Conservation (phyloP, 192 early-diverging fungal species). For the Podila minutissima region DNA sequence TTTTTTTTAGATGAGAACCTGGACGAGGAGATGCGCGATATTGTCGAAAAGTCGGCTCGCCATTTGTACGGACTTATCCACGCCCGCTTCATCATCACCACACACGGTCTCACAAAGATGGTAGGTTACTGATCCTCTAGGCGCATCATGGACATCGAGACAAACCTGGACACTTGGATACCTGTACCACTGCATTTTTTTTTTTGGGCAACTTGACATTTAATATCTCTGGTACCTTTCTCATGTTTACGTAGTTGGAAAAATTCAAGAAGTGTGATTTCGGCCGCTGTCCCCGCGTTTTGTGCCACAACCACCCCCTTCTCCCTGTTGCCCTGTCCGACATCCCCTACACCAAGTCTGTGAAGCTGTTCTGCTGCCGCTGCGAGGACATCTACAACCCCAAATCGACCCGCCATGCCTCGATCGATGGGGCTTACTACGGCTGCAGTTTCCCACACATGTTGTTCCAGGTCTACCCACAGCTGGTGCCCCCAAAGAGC, state of each 20-base stretch:
- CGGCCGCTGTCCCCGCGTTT: conserved; percentile 95
- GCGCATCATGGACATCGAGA: neutral
- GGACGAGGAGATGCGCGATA: conserved; percentile 77
- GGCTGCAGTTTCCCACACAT: conserved; percentile 97
- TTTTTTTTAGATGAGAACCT: conserved; percentile 65
- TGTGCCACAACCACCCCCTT: conserved; percentile 90
- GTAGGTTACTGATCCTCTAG: conserved; percentile 36
- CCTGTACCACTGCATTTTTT: neutral
- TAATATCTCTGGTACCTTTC: neutral
- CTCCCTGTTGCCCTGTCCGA: conserved; percentile 93
- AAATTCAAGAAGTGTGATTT: conserved; percentile 95
- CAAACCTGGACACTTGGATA: neutral
- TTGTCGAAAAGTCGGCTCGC: conserved; percentile 88
- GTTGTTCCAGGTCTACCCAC: conserved; percentile 91
- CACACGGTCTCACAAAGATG: conserved; percentile 94
- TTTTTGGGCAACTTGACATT: neutral
- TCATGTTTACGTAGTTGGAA: conserved; percentile 66
- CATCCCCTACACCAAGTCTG: conserved; percentile 81
- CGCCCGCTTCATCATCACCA: conserved; percentile 94
- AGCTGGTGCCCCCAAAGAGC: conserved; percentile 78
- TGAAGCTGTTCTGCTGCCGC: conserved; percentile 95
- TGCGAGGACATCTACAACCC: conserved; percentile 99
- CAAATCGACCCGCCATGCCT: conserved; percentile 83
- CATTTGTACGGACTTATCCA: conserved; percentile 99
- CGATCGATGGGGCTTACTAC: conserved; percentile 96